Evolutionary conservation across 176 grass and related monocot genomes (phyloP).

Genomic region (Poa pratensis): DNA sequence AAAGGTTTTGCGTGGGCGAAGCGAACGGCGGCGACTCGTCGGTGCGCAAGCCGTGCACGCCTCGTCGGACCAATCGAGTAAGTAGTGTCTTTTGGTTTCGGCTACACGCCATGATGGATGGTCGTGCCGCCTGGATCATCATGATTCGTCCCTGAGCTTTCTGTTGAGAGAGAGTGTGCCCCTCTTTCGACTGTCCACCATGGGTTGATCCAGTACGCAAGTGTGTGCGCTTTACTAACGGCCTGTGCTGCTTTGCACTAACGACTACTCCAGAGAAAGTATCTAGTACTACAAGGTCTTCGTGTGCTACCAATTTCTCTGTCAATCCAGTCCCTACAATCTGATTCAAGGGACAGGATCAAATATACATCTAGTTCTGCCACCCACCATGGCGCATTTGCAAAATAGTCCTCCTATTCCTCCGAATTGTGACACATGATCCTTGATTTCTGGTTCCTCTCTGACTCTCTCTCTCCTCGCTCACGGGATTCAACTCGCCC

Average conservation of each 20-base stretch:
- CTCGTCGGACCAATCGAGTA: neutral
- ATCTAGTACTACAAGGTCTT: too few relatives aligned
- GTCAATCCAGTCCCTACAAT: neutral
- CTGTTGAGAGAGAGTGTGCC: neutral
- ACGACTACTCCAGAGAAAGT: neutral
- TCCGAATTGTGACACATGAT: neutral
- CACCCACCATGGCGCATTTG: too few relatives aligned
- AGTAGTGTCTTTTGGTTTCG: neutral
- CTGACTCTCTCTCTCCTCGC: too few relatives aligned
- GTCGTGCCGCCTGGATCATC: neutral
- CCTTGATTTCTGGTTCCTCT: too few relatives aligned
- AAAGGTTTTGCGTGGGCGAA: neutral
- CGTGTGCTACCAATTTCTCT: neutral
- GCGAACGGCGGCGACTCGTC: neutral
- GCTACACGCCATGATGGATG: neutral
- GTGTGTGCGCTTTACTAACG: constrained; percentile 8
- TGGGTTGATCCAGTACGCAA: neutral
- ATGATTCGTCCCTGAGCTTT: neutral
- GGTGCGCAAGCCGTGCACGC: neutral
- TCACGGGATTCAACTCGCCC: too few relatives aligned
- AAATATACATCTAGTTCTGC: too few relatives aligned
- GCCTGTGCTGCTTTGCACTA: neutral
- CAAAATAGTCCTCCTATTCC: neutral
- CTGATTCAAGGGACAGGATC: neutral
- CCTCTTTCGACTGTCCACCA: neutral